Base-by-base conservation (phyloP, 345 rosid genomes). In the Aquilaria sinensis region DNA sequence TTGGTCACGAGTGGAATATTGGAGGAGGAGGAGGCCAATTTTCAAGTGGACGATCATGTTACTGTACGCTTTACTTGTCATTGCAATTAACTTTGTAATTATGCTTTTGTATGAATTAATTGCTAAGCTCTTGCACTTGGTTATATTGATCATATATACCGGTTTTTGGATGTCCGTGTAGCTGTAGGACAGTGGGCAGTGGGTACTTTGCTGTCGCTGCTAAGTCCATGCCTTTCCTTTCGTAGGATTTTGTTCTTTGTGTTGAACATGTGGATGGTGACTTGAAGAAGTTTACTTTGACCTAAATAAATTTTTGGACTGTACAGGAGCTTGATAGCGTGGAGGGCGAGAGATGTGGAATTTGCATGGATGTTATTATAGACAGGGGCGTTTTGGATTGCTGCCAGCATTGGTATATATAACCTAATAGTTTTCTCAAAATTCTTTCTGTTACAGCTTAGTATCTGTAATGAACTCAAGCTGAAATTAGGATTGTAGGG, bases 341-440 rank as follows among this genome's bases (percentile, higher is more conserved):
- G 58, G 97, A 85, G 69, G 95, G 90, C 11, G 97, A 86, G 63
- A 83, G 89, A 69, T 94, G 99, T 76, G 99, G 99, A 75, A 87
- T 94, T 67, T 94, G 99, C 74, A 94, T 90, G 99, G 97, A 94
- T 75, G 65, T 88, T n/a, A 70, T 90, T n/a, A 61, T 90, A 55
- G 99, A 94, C 74, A 76, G 99, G 68, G 99, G 99, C 7, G 82
- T 94, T 74, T 87, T 90, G 65, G 99, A 94, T 80, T 94, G 96
- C 71, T 94, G 99, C 66, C 93, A 88, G 60, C 97, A 94, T 75
- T 90, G 97, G 99, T 88, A 80, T 56, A 10, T 58, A 56, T 67
- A 43, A 41, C 41, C 31, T 15, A 53, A 13, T 30, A 61, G 31
- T 65, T 73, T 58, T 29, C 57, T 53, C 10, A 29, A 53, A 23